Percentiles rank a stretch among this genome's conserved stretches.
phyloP scores from a whole-genome alignment of 2,329 filamentous ascomycete genomes.

The Microcyclospora pomicola region DNA sequence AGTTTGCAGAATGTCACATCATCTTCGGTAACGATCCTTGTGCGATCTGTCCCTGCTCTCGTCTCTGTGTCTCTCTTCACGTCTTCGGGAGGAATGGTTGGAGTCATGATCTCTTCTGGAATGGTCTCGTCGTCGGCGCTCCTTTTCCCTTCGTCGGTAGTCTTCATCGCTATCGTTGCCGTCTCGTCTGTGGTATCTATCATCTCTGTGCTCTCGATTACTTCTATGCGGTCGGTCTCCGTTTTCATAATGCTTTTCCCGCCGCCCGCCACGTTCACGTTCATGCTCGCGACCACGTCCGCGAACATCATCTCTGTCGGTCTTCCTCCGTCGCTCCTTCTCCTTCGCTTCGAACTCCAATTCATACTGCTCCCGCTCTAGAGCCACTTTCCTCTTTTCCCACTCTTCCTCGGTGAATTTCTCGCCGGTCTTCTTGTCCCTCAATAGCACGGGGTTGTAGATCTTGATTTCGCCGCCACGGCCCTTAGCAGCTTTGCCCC shows the following conservation, averaged over 20 bases:
- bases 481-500: conserved; percentile 52
- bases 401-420: conserved; percentile 49
- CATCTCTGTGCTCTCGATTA: conserved; percentile 9
- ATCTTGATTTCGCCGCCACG: conserved; percentile 40
- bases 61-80: conserved; percentile 10
- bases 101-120: conserved; percentile 10
- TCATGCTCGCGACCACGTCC: conserved; percentile 10
- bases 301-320: conserved; percentile 7
- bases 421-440: conserved; percentile 49
- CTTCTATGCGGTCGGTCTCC: conserved; percentile 6
- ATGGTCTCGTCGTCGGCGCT: conserved; percentile 14
- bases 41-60: background rate
- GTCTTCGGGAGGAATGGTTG: conserved; percentile 8
- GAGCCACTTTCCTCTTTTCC: conserved; percentile 27
- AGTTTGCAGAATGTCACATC: too few relatives aligned
- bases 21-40: too few relatives aligned
- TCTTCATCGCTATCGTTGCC: conserved; percentile 13
- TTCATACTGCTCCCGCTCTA: conserved; percentile 35
- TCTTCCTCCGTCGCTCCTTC: conserved; percentile 19
- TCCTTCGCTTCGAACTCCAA: conserved; percentile 28
- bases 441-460: conserved; percentile 49
- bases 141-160: conserved; percentile 17
- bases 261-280: background rate
- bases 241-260: conserved; percentile 1
- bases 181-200: conserved; percentile 3